phyloP scores from a whole-genome alignment of 1,284 basidiomycete genomes.

The Bjerkandera adusta region DNA sequence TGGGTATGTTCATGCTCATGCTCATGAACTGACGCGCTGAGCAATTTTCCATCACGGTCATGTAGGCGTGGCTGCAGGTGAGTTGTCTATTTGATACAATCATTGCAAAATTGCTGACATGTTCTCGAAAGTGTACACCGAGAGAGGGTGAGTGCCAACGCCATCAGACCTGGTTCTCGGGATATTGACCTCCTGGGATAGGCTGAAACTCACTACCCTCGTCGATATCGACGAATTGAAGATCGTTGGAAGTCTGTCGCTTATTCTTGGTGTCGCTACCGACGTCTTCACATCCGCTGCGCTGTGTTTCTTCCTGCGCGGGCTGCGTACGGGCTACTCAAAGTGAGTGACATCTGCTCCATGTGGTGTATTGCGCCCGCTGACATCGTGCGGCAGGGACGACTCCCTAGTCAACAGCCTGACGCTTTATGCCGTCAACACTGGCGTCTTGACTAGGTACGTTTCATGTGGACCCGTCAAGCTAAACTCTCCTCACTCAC shows the following conservation, averaged over 20 bases:
- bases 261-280: conserved; percentile 43
- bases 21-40: not conserved
- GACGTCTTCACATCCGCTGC: conserved; percentile 47
- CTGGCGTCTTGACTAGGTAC: conserved; percentile 61
- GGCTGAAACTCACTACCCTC: conserved; percentile 10
- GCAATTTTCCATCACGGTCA: not conserved
- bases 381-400: conserved; percentile 37
- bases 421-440: conserved; percentile 55
- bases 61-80: conserved; percentile 20
- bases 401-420: conserved; percentile 58
- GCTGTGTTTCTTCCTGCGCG: conserved; percentile 51
- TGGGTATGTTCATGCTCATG: conserved; percentile 35
- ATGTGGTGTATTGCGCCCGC: not conserved
- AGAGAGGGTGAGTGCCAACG: conserved; percentile 5
- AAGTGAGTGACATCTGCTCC: conserved; percentile 30
- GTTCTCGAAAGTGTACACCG: conserved; percentile 10
- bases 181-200: not conserved
- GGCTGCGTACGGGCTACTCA: conserved; percentile 44
- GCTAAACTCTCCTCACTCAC: not conserved
- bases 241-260: conserved; percentile 40
- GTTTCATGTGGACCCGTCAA: conserved; percentile 1
- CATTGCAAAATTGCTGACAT: not conserved
- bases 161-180: not conserved
- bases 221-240: conserved; percentile 20
- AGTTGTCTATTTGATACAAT: conserved; percentile 5